phyloP scores from a whole-genome alignment of 129 eudicot genomes.

The Chrysanthemum makinoi region DNA sequence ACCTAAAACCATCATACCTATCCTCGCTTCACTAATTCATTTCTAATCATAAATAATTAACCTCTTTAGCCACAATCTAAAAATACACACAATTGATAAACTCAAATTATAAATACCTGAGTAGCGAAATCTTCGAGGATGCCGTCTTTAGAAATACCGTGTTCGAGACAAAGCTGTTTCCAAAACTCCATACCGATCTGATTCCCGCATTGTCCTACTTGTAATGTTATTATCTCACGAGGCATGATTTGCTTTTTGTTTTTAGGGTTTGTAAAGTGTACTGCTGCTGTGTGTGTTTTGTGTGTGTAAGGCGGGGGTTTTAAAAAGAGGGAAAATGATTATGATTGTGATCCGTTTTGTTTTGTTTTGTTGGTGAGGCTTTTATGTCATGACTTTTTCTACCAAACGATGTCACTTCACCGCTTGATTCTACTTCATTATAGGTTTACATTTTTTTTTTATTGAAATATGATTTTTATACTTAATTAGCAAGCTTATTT shows the following conservation, averaged over 20 bases:
- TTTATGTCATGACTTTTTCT: not conserved
- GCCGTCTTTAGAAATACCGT: constrained; percentile 96
- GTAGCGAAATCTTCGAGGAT: constrained; percentile 98
- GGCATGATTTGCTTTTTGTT: constrained; percentile 41
- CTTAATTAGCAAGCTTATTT: too few relatives aligned
- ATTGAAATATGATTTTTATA: too few relatives aligned
- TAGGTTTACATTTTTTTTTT: too few relatives aligned
- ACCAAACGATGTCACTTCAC: too few relatives aligned
- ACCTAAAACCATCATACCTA: not conserved
- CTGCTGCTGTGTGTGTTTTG: too few relatives aligned
- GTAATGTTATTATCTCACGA: constrained; percentile 87
- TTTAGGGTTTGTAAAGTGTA: constrained; percentile 31
- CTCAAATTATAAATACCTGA: constrained; percentile 49
- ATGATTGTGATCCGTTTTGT: not conserved
- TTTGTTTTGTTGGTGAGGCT: constrained; percentile 10
- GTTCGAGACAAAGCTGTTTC: constrained; percentile 98
- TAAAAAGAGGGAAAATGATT: constrained; percentile 6
- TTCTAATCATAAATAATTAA: not conserved
- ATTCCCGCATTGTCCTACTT: constrained; percentile 99
- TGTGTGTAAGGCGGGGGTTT: constrained; percentile 34
- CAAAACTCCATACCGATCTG: constrained; percentile 99
- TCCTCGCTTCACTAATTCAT: not conserved
- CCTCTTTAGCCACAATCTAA: not conserved
- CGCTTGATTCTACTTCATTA: too few relatives aligned
- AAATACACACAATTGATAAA: too few relatives aligned